Conservation (phyloP, 2,329 filamentous ascomycete genomes). For the Exserohilum turcica region DNA sequence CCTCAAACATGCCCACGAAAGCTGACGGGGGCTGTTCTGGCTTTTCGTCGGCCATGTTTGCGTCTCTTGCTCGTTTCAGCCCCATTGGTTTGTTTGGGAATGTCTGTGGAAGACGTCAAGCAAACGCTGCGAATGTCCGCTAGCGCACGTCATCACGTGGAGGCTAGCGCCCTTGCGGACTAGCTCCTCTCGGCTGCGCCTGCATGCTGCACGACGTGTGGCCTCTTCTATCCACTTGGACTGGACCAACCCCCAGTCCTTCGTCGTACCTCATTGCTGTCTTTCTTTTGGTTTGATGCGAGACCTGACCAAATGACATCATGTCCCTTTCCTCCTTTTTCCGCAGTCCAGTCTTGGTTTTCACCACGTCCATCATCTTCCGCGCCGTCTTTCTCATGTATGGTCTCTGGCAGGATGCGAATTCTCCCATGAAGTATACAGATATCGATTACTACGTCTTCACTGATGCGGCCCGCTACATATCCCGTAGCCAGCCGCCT, state of each 20-base stretch:
- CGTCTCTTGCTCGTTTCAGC: conserved; percentile 44
- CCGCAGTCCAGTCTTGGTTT: conserved; percentile 44
- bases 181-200: conserved; percentile 28
- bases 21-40: conserved; percentile 47
- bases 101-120: conserved; percentile 21
- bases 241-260: not conserved
- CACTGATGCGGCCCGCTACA: conserved; percentile 86
- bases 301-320: not conserved
- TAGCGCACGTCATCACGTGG: conserved; percentile 31
- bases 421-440: conserved; percentile 94
- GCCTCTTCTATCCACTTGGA: conserved; percentile 2
- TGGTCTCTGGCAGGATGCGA: conserved; percentile 88
- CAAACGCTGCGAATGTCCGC: conserved; percentile 26
- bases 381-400: conserved; percentile 79
- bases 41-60: conserved; percentile 42
- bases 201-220: not conserved
- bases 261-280: not conserved
- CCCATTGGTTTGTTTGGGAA: conserved; percentile 23
- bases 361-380: conserved; percentile 61
- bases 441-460: conserved; percentile 99
- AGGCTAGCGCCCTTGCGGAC: conserved; percentile 20
- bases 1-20: conserved; percentile 75
- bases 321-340: conserved; percentile 44
- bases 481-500: conserved; percentile 70
- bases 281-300: not conserved